Evolutionary conservation across 192 early-diverging fungal species (phyloP).

Genomic region (Coemansia sp.): DNA sequence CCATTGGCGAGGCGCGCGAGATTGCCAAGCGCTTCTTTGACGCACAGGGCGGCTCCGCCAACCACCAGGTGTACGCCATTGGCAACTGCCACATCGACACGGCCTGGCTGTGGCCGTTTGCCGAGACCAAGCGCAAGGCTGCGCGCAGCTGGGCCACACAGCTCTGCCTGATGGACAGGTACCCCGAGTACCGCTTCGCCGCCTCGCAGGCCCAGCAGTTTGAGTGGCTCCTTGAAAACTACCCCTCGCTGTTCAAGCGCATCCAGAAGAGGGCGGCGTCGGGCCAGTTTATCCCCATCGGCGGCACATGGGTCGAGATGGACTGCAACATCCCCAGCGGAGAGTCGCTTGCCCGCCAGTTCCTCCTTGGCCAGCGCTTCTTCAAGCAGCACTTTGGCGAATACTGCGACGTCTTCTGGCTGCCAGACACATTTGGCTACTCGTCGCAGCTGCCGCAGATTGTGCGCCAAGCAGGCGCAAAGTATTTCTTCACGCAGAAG

Average conservation of each 20-base stretch:
- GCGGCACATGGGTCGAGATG: constrained; percentile 97
- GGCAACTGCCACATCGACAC: constrained; percentile 90
- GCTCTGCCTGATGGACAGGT: constrained; percentile 76
- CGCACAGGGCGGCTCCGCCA: constrained; percentile 54
- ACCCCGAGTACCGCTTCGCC: constrained; percentile 85
- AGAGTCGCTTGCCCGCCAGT: constrained; percentile 87
- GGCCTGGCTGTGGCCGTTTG: constrained; percentile 96
- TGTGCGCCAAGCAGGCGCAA: constrained; percentile 62
- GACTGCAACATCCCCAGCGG: constrained; percentile 96
- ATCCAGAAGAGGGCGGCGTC: constrained; percentile 64
- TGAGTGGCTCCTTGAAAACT: constrained; percentile 81
- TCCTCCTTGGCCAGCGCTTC: constrained; percentile 87
- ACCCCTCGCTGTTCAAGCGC: constrained; percentile 77
- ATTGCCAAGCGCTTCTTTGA: constrained; percentile 64
- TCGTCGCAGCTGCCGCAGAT: constrained; percentile 91
- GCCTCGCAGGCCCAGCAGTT: constrained; percentile 95
- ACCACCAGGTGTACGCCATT: constrained; percentile 79
- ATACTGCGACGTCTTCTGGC: constrained; percentile 77
- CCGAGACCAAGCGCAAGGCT: constrained; percentile 91
- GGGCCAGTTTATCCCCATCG: constrained; percentile 87
- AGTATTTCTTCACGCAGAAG: constrained; percentile 99
- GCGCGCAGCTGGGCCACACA: constrained; percentile 79
- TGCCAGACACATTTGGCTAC: constrained; percentile 92
- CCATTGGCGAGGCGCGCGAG: constrained; percentile 34
- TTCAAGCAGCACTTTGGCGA: constrained; percentile 75